Percentiles rank a stretch among this genome's conserved stretches.
These are phyloP conservation scores for Fusarium veterinarium DNA, from an alignment of 2,329 filamentous ascomycete species.

Conservation along the genomic window DNA sequence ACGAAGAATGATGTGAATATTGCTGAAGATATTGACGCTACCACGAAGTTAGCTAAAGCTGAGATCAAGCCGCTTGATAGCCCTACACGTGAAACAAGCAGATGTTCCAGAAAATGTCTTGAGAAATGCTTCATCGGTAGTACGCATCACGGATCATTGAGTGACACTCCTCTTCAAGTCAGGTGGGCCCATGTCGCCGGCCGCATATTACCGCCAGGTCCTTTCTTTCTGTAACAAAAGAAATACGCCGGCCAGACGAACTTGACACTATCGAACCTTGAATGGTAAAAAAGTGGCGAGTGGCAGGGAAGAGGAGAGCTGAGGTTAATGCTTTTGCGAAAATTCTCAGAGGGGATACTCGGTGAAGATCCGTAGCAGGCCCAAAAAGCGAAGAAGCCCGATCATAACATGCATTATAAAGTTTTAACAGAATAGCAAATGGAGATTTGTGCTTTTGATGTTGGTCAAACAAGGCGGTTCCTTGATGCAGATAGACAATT, in stretches of 20 bases:
- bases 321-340: not conserved
- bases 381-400: no score
- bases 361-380: not conserved
- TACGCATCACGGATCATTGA: not conserved
- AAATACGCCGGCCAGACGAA: not conserved
- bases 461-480: not conserved
- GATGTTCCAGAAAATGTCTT: not conserved
- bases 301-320: not conserved
- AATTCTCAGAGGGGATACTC: not conserved
- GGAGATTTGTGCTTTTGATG: not conserved
- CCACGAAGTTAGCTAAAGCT: accelerated
- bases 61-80: not conserved
- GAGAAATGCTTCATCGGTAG: not conserved
- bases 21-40: not conserved
- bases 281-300: not conserved
- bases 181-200: conserved; percentile 9
- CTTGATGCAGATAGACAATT: not conserved
- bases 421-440: no score
- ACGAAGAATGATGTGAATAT: not conserved
- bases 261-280: not conserved
- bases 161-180: conserved; percentile 10
- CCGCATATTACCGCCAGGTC: conserved; percentile 6
- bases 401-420: no score
- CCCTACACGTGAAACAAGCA: not conserved
- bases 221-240: not conserved